phyloP scores from a whole-genome alignment of 2,329 filamentous ascomycete species.

The Ploettnerulaceae sp. region DNA sequence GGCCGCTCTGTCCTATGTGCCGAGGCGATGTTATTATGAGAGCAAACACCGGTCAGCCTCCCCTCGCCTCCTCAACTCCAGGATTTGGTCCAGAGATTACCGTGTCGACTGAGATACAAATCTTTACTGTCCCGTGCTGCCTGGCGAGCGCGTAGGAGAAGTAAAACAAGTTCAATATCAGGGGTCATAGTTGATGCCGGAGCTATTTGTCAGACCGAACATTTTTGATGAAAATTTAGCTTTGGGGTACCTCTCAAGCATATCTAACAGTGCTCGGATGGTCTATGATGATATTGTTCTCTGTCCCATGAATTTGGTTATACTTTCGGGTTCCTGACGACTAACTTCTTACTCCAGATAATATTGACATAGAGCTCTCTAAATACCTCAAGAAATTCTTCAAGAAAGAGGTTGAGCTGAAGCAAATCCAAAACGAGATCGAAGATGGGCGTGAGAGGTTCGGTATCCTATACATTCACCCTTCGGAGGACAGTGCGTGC shows the following conservation, averaged over 20 bases:
- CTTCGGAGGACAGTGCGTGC: conserved; percentile 8
- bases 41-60: conserved; percentile 56
- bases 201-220: no score
- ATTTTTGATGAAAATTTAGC: no score
- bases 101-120: no score
- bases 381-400: conserved; percentile 73
- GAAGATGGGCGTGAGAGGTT: conserved; percentile 71
- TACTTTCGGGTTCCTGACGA: conserved; percentile 3
- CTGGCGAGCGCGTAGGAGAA: no score
- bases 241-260: no score
- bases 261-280: no score
- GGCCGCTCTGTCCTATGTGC: conserved; percentile 71
- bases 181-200: no score
- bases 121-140: no score
- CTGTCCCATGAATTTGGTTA: background rate
- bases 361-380: conserved; percentile 64
- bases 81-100: background rate
- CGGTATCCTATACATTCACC: conserved; percentile 55
- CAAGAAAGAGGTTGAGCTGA: conserved; percentile 62
- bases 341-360: conserved; percentile 41
- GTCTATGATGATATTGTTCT: background rate
- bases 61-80: background rate
- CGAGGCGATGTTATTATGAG: conserved; percentile 65
- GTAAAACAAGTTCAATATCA: no score
- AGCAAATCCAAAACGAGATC: conserved; percentile 66